Base-by-base conservation (phyloP, 257 asterid species). In the Anisodus acutangulus region DNA sequence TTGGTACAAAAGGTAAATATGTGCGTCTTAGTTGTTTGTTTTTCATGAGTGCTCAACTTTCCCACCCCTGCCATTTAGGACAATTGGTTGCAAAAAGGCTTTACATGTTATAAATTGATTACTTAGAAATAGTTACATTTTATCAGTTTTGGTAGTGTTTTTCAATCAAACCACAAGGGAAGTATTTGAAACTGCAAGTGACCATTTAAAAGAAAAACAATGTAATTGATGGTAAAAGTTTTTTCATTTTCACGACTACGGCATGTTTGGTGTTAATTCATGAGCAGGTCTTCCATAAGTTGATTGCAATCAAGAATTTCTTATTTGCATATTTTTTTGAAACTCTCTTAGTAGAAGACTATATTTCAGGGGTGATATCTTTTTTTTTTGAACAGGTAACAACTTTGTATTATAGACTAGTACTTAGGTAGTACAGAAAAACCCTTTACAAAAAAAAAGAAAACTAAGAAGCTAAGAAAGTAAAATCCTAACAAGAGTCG, bases 1-100 rank as follows among this genome's bases (percentile, higher is more conserved):
- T 88, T 97, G 99, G 99, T 97, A 97, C 90, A 97, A 97, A 88
- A 96, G 99, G 99, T 94, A 93, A 86, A 87, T 37, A 69, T 76
- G 63, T 76, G 81, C 58, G 26, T 76, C 63, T 22, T 26, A 53
- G 31, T 53, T 49, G 22, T 74, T 76, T 76, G 47, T 53, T 26
- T 54, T 76, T 53, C 81, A 76, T 4, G 64, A 53, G 64, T 76
- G 64, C 26, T 76, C 13, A 76, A 53, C 49, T 51, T 76, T 76
- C 53, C 47, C 62, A 53, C 51, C 64, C 47, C 4, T 26, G 47
- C 64, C 49, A 4, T 74, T 31, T 74, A 22, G 43, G 62, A 76
- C 63, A 13, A 76, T 76, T 53, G 63, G 49, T 26, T 76, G 64
- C 47, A 49, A 45, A 53, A 76, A 3, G 64, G 47, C 81, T 76